Percentiles rank a stretch among this genome's conserved stretches.
phyloP scores from a whole-genome alignment of 768 basidiomycete species.

The Xerocomus potaroensis region DNA sequence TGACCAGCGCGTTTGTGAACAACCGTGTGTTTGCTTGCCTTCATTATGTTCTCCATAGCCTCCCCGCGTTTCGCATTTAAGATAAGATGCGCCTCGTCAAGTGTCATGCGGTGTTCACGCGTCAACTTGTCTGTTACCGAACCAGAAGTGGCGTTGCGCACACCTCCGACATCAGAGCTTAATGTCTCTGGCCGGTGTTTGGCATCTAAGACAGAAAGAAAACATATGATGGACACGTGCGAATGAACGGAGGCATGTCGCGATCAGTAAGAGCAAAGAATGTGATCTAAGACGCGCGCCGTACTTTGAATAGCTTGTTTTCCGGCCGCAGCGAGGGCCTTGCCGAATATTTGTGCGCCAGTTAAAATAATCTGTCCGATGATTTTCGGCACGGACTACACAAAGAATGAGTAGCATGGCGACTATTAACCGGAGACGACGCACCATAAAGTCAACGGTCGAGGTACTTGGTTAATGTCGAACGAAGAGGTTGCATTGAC shows the following conservation, averaged over 20 bases:
- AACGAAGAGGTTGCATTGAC: too few species aligned
- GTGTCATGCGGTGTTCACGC: constrained; percentile 83
- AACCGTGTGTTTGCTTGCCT: constrained; percentile 44
- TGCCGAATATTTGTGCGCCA: constrained; percentile 81
- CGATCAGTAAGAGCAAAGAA: constrained; percentile 1
- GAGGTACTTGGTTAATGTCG: background rate
- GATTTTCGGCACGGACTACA: constrained; percentile 72
- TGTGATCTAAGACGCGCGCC: constrained; percentile 24
- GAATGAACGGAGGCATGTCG: background rate
- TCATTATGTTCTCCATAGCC: constrained; percentile 59
- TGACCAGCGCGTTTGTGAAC: background rate
- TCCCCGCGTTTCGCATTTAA: constrained; percentile 82
- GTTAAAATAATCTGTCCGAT: constrained; percentile 77
- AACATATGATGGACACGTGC: background rate
- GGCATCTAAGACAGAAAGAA: constrained; percentile 57
- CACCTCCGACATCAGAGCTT: constrained; percentile 67
- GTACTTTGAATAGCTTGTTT: constrained; percentile 90
- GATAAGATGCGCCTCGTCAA: constrained; percentile 93
- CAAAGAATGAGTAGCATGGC: background rate
- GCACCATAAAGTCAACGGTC: constrained; percentile 20
- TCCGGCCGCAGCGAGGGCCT: constrained; percentile 87
- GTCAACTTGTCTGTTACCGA: constrained; percentile 79
- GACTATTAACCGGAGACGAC: background rate
- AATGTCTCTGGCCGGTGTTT: constrained; percentile 71
- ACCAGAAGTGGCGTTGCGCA: constrained; percentile 69